Percentiles rank a stretch among this genome's conserved stretches.
Evolutionary conservation across 495 filamentous ascomycete genomes (phyloP).

Genomic region (Tricharina praecox): DNA sequence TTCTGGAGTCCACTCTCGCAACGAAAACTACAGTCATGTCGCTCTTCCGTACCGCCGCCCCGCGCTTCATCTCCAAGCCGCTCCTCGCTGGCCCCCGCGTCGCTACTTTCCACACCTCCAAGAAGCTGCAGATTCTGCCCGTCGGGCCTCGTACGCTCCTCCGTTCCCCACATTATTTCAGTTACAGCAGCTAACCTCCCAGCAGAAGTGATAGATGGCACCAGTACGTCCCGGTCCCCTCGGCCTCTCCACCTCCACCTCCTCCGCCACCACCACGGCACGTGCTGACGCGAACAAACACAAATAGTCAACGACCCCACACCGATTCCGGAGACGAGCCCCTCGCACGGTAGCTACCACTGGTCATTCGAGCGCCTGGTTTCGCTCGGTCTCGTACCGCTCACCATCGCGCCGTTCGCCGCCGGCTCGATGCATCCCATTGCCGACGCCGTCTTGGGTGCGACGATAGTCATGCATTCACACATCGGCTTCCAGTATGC

Average conservation of each 20-base stretch:
- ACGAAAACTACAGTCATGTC: constrained; percentile 25
- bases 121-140: constrained; percentile 49
- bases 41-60: constrained; percentile 30
- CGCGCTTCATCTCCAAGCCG: constrained; percentile 23
- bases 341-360: constrained; percentile 85
- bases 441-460: constrained; percentile 71
- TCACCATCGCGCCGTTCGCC: constrained; percentile 82
- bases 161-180: constrained; percentile 17
- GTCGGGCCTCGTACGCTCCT: constrained; percentile 44
- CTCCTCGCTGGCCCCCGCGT: constrained; percentile 20
- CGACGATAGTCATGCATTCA: constrained; percentile 70
- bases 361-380: constrained; percentile 89
- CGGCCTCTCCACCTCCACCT: not conserved
- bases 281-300: too few relatives aligned
- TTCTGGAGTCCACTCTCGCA: too few relatives aligned
- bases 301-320: constrained; percentile 86
- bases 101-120: constrained; percentile 58
- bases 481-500: constrained; percentile 81
- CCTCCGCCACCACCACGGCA: not conserved
- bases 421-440: constrained; percentile 77
- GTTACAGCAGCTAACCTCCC: constrained; percentile 20
- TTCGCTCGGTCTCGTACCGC: constrained; percentile 59
- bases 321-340: constrained; percentile 49
- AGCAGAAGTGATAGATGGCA: constrained; percentile 60
- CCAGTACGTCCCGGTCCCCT: constrained; percentile 39